Evolutionary conservation across 2,329 filamentous ascomycete genomes (phyloP), one percentile per base, ranked within the genome.

Genomic region (Talaromyces funiculosus): DNA sequence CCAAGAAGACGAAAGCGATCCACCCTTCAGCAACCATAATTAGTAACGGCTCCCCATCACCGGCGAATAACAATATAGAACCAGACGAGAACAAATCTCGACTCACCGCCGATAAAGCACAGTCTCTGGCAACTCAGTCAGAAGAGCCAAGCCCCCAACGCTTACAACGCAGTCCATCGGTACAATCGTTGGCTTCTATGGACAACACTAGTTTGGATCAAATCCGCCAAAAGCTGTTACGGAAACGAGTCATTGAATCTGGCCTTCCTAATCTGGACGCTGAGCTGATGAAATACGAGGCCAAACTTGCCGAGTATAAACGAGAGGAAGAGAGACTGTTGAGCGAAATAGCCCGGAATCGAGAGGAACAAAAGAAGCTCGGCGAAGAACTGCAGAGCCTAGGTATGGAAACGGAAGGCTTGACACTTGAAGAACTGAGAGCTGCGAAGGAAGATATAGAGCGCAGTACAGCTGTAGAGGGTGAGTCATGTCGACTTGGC

Each of bases 181-280:
- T 64, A 18, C 59, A 63, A 45, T 61, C 64, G 9, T 63, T 65
- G 31, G 64, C 65, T n/a, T 65, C 67, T 4, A 59, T 68, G 57
- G 64, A 70, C 18, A 47, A 62, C 31, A 43, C 53, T 4, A 65
- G 66, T 47, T 60, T 73, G 24, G 71, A 74, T 53, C 67, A 65
- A 24, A 66, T 77, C 59, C 72, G 72, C 33, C 68, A 69, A 51
- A 79, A 75, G 60, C 67, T 75, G 42, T 67, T 75, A 22, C 74
- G 79, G 26, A 78, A 78, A 64, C 74, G 75, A 60, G 78, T 81
- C 42, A 78, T 82, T n/a, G 74, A 81, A 64, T 75, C 76, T 22
- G 77, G 75, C 10, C 68, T 82, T 51, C 77, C 80, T 42, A 71
- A 72, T 14, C 66, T 80, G 26, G 77, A 82, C 53, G 75, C 75